These are phyloP conservation scores for Zygoascus hellenicus DNA, from an alignment of 1,139 yeast species.

Conservation along the genomic window DNA sequence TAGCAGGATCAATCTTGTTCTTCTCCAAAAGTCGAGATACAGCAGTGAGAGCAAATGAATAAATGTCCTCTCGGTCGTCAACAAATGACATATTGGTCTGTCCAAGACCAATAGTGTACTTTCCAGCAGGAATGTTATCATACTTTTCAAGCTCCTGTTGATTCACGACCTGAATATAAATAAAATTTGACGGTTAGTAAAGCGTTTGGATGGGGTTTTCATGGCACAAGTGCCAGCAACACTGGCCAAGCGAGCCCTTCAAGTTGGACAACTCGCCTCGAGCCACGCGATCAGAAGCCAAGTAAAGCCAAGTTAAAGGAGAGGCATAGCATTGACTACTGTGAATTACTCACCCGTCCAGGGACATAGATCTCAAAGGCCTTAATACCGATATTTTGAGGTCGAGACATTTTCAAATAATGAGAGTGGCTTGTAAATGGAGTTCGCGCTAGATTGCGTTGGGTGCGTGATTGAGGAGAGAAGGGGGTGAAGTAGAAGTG, in stretches of 20 bases:
- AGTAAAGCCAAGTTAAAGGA: neutral
- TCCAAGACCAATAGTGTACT: slow-evolving; percentile 97
- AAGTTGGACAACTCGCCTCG: neutral
- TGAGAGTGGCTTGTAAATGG: neutral
- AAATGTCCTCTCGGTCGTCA: slow-evolving; percentile 94
- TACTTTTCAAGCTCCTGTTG: slow-evolving; percentile 81
- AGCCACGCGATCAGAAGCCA: neutral
- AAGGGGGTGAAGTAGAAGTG: too few relatives aligned
- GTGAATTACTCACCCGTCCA: slow-evolving; percentile 40
- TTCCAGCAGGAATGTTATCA: slow-evolving; percentile 87
- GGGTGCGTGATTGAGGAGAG: neutral
- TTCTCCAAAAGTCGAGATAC: slow-evolving; percentile 69
- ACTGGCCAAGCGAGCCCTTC: neutral
- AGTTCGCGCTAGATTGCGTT: neutral
- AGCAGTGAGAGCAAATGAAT: slow-evolving; percentile 84
- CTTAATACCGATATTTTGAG: slow-evolving; percentile 89
- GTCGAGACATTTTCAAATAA: slow-evolving; percentile 28
- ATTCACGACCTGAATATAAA: slow-evolving; percentile 60
- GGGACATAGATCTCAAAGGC: slow-evolving; percentile 93
- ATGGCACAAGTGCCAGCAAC: neutral
- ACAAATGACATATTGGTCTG: slow-evolving; percentile 98
- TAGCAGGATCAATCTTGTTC: slow-evolving; percentile 72
- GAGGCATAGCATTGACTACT: neutral
- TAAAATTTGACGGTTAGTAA: slow-evolving; percentile 5
- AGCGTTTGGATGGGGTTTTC: neutral